phyloP scores from a whole-genome alignment of 805 yeast species.

The Teunomyces cretensis region DNA sequence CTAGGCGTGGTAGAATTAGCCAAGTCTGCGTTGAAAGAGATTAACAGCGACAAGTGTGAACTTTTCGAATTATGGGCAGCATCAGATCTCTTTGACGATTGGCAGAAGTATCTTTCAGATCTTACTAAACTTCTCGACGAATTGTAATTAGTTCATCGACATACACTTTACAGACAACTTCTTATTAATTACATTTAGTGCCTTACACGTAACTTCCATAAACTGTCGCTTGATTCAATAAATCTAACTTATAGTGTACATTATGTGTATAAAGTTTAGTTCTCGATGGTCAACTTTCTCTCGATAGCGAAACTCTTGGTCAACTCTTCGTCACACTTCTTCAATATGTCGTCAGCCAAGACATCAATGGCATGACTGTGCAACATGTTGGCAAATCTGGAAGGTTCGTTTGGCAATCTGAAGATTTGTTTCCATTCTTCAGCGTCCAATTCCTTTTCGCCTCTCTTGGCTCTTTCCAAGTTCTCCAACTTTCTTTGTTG shows the following conservation, averaged over 20 bases:
- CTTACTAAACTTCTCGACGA: too few relatives aligned
- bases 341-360: slow-evolving; percentile 69
- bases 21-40: too few relatives aligned
- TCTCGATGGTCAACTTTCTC: slow-evolving; percentile 43
- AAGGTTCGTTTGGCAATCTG: slow-evolving; percentile 72
- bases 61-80: too few relatives aligned
- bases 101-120: too few relatives aligned
- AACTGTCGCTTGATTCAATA: too few relatives aligned
- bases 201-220: too few relatives aligned
- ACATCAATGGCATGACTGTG: slow-evolving; percentile 66
- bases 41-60: too few relatives aligned
- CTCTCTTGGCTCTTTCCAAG: slow-evolving; percentile 54
- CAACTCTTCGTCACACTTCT: slow-evolving; percentile 64
- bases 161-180: too few relatives aligned
- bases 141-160: too few relatives aligned
- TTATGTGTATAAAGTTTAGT: slow-evolving; percentile 5
- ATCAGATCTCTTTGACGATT: too few relatives aligned
- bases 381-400: slow-evolving; percentile 70
- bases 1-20: too few relatives aligned
- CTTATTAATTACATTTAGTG: too few relatives aligned
- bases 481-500: slow-evolving; percentile 67
- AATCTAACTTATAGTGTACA: slow-evolving; percentile 3
- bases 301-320: slow-evolving; percentile 61
- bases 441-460: slow-evolving; percentile 55
- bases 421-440: slow-evolving; percentile 63